Evolutionary conservation across 83 land plant species (phyloP).

Genomic region (Picea mariana): DNA sequence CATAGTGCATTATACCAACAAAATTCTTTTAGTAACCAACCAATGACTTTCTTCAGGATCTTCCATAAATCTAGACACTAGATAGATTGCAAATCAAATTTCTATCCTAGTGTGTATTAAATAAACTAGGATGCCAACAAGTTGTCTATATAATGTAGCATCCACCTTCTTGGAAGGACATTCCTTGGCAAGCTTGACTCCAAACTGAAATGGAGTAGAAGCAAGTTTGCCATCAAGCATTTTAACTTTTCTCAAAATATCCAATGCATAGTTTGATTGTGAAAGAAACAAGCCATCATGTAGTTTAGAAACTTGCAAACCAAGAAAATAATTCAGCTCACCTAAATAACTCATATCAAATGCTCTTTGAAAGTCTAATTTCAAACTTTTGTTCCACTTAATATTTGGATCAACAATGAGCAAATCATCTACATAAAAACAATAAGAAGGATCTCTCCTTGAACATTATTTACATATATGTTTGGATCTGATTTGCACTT

Average conservation of each 20-base stretch:
- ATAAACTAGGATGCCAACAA: too few species aligned
- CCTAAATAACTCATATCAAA: not conserved
- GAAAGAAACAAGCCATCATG: not conserved
- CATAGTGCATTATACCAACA: too few species aligned
- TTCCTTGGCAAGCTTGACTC: too few species aligned
- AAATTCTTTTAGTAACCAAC: too few species aligned
- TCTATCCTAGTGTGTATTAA: too few species aligned
- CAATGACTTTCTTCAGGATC: too few species aligned
- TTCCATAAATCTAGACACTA: too few species aligned
- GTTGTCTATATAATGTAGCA: too few species aligned
- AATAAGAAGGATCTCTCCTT: not conserved
- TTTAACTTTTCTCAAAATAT: too few species aligned
- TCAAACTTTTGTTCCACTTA: not conserved
- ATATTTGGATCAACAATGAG: not conserved
- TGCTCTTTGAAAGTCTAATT: not conserved
- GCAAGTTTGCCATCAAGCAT: not conserved
- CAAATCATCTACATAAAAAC: not conserved
- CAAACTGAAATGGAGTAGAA: not conserved
- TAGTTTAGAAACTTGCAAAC: not conserved
- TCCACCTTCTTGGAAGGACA: too few species aligned
- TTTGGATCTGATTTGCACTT: not conserved
- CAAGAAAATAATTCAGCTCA: not conserved
- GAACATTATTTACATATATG: not conserved
- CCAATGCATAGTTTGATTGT: not conserved
- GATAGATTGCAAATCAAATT: too few species aligned